Base-by-base conservation (phyloP, 768 basidiomycete genomes). In the Kockovaella imperatae region DNA sequence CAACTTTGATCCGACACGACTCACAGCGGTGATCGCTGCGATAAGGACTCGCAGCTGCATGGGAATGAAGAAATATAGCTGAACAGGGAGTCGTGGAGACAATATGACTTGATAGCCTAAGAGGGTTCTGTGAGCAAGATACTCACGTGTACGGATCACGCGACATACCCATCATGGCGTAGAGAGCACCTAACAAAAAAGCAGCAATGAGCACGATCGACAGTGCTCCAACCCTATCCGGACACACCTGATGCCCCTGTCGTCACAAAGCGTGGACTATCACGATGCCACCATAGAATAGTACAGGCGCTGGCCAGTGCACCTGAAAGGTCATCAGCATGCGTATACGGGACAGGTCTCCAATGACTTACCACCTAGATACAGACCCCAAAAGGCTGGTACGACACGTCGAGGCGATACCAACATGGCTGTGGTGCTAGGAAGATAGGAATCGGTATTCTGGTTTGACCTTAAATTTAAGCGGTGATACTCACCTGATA, bases 31-130 rank as follows among this genome's bases (percentile, higher is more conserved):
- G 34, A 70, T 61, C 40, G 67, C 69, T 20, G 60, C 58, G 23
- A 68, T 53, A 17, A 60, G 47, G 1, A 47, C 56, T 67, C 69
- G 68, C 1, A 62, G 67, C 4, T 67, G 69, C 59, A 68, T 60
- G 4, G 69, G 69, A 15, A 70, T 43, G 23, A 70, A 53, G 45
- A 70, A 70, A 56, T 65, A 67, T 49, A 70, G 46, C n/a, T 67
- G 49, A 29, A 68, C 62, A 13, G 60, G 56, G n/a, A 57, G 49
- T 14, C 59, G 46, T 14, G 69, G 69, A 50, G 63, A 61, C 47
- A 67, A 45, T 4, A 63, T 57, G 13, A 54, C 69, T 60, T 62
- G 68, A 46, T 65, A 70, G 11, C 64, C 64, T 65, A 35, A 26
- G 14, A 32, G 5, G 25, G 3, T 24, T 23, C 25, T 21, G 6